Conservation (phyloP, 169 alveolate genomes). For the Plasmodium inui region DNA sequence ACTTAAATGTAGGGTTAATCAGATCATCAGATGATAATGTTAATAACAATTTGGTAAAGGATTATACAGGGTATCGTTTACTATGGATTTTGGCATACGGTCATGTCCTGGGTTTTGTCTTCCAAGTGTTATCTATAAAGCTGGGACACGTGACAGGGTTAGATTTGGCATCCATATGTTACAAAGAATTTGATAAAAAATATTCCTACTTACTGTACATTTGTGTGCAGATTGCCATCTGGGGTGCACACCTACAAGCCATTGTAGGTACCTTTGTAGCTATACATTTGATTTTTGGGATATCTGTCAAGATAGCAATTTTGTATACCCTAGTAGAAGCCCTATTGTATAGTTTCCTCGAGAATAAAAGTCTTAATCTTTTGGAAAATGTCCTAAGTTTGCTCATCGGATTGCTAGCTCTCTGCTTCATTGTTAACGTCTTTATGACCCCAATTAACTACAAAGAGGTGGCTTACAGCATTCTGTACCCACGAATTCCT, state of each 20-base stretch:
- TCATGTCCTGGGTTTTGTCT: constrained; percentile 78
- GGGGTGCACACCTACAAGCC: constrained; percentile 77
- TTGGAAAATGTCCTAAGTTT: constrained; percentile 68
- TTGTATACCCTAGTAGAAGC: constrained; percentile 65
- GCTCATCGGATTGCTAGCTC: constrained; percentile 43
- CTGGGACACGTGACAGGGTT: constrained; percentile 81
- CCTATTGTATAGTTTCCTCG: constrained; percentile 56
- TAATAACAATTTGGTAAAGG: constrained; percentile 6
- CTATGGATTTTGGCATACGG: constrained; percentile 81
- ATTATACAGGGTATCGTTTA: constrained; percentile 76
- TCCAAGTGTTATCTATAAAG: constrained; percentile 79
- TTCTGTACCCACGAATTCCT: constrained; percentile 61
- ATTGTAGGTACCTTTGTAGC: constrained; percentile 68
- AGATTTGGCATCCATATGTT: constrained; percentile 78
- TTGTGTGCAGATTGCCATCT: constrained; percentile 56
- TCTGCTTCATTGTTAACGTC: constrained; percentile 61
- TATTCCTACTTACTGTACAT: constrained; percentile 34
- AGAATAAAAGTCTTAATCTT: constrained; percentile 43
- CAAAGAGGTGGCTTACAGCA: constrained; percentile 33
- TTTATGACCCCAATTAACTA: constrained; percentile 62
- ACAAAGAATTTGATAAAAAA: constrained; percentile 58
- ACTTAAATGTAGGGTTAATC: constrained; percentile 79
- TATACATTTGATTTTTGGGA: constrained; percentile 57
- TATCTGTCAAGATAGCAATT: constrained; percentile 55
- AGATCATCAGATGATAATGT: constrained; percentile 31